These are phyloP conservation scores for Triticum dicoccoides DNA, from an alignment of 176 grass and related monocot species.

Conservation along the genomic window DNA sequence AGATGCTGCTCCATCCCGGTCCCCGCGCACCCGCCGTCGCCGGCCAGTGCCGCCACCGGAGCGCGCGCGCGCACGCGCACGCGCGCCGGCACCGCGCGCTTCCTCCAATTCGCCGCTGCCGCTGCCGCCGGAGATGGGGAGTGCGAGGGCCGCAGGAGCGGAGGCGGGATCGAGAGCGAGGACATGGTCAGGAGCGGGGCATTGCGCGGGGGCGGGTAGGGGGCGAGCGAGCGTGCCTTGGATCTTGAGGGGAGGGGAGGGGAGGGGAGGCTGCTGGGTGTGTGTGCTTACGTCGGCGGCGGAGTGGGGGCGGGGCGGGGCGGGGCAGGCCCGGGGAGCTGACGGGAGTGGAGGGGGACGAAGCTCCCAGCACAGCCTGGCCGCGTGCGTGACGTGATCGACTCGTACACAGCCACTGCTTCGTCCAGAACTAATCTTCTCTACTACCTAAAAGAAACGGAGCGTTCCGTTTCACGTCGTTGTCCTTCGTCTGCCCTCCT, in stretches of 20 bases:
- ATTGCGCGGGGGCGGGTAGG: neutral
- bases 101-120: neutral
- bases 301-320: neutral
- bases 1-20: slow-evolving; percentile 36
- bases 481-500: too few relatives aligned
- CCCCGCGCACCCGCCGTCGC: slow-evolving; percentile 1
- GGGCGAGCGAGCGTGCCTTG: neutral
- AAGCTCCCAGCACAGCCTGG: neutral
- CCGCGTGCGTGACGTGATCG: neutral
- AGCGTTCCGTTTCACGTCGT: too few relatives aligned
- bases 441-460: too few relatives aligned
- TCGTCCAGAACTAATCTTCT: too few relatives aligned
- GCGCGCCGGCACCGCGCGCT: neutral
- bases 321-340: neutral
- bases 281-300: neutral
- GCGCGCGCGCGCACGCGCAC: neutral
- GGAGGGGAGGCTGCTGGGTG: neutral
- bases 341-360: neutral
- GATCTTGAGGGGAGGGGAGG: neutral
- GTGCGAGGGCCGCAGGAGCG: neutral
- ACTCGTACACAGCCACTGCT: neutral
- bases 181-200: slow-evolving; percentile 41
- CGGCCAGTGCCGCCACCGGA: slow-evolving; percentile 8
- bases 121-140: neutral
- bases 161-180: slow-evolving; percentile 16